A percentile compares a stretch with the other conserved stretches of the same genome.
Evolutionary conservation across 768 basidiomycete species (phyloP).

Genomic region (Calocybe cyanea): DNA sequence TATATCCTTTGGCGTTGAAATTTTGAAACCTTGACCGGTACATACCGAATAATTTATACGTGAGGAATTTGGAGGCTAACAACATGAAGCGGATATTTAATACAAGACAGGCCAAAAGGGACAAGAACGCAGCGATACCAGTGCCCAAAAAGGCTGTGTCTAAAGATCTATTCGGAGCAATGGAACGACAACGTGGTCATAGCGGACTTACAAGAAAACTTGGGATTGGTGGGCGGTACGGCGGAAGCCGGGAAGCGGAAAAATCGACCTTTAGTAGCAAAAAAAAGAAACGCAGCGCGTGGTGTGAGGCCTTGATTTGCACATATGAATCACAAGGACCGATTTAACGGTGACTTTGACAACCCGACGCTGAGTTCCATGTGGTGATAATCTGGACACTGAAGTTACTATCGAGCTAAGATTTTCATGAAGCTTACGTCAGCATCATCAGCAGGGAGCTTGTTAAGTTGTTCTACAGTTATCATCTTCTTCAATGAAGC

Average conservation of each 20-base stretch:
- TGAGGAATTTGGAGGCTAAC: conserved; percentile 15
- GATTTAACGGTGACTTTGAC: neutral
- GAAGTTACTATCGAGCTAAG: no score
- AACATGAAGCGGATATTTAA: conserved; percentile 12
- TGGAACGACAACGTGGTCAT: conserved; percentile 1
- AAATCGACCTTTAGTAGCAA: conserved; percentile 2
- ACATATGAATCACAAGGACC: conserved; percentile 3
- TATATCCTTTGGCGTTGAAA: neutral
- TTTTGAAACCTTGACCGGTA: neutral
- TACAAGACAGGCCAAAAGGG: neutral
- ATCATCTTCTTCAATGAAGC: conserved; percentile 63
- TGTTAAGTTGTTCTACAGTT: neutral
- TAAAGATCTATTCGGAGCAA: conserved; percentile 3
- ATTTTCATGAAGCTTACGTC: no score
- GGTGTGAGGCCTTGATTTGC: neutral
- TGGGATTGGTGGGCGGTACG: conserved; percentile 11
- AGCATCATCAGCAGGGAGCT: no score
- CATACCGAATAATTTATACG: conserved; percentile 18
- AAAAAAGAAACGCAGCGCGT: conserved; percentile 7
- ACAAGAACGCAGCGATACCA: no score
- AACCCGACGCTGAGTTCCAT: neutral
- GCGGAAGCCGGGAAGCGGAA: conserved; percentile 9
- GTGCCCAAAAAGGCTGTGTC: neutral
- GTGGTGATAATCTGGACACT: no score
- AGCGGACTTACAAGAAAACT: neutral